Evolutionary conservation across 2,329 filamentous ascomycete genomes (phyloP).

Genomic region (Xylaria sp.): DNA sequence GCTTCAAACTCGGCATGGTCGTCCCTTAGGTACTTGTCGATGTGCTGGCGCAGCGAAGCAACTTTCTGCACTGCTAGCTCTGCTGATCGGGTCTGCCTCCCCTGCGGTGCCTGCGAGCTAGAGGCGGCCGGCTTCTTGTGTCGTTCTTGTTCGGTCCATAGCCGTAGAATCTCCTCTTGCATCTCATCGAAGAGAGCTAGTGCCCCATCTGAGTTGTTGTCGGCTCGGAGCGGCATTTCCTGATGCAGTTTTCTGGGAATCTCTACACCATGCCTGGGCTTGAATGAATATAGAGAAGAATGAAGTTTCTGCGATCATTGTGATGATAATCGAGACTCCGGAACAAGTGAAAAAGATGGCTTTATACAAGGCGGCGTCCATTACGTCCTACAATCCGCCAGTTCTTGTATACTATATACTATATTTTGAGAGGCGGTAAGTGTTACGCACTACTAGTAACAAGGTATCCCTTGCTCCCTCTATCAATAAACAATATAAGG

Average conservation of each 20-base stretch:
- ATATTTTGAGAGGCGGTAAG: not conserved
- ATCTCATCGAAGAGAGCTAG: not conserved
- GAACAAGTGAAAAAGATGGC: not conserved
- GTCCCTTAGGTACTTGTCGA: not conserved
- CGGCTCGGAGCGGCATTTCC: not conserved
- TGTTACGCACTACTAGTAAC: not conserved
- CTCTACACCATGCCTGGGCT: not conserved
- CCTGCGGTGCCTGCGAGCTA: not conserved
- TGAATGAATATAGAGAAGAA: not conserved
- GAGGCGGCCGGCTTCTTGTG: not conserved
- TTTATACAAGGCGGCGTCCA: conserved; percentile 11
- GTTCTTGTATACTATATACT: not conserved
- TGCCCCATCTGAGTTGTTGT: not conserved
- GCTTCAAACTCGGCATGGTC: not conserved
- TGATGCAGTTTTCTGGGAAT: not conserved
- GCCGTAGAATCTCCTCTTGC: not conserved
- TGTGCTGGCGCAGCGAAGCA: not conserved
- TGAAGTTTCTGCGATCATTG: not conserved
- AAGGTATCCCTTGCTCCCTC: not conserved
- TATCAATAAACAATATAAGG: not conserved
- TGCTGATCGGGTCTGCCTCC: not conserved
- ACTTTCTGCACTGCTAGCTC: not conserved
- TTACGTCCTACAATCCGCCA: not conserved
- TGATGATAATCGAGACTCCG: not conserved
- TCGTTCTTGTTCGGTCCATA: not conserved